Evolutionary conservation across 371 early-diverging fungal species (phyloP).

Genomic region (Thermomucor indicae-seudaticae): DNA sequence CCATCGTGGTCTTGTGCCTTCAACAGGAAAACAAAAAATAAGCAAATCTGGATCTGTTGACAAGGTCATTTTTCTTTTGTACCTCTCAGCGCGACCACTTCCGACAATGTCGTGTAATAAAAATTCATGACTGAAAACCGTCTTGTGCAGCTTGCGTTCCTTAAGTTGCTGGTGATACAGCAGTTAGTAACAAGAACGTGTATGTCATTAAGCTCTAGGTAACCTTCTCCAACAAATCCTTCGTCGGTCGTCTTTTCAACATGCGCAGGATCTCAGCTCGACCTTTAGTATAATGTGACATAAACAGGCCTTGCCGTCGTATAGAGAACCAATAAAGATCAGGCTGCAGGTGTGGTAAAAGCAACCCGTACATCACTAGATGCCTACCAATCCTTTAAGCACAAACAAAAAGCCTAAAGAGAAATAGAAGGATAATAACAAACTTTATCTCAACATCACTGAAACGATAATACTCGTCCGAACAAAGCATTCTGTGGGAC

Average conservation of each 20-base stretch:
- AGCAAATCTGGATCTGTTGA: neutral
- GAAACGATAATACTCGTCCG: conserved; percentile 5
- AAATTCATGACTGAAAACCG: conserved; percentile 18
- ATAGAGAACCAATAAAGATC: conserved; percentile 22
- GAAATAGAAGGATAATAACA: neutral
- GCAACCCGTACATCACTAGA: conserved; percentile 11
- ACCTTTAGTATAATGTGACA: conserved; percentile 17
- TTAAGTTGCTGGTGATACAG: conserved; percentile 11
- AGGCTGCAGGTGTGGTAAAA: conserved; percentile 14
- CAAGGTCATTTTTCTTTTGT: neutral
- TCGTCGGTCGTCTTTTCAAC: conserved; percentile 20
- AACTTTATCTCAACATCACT: conserved; percentile 9
- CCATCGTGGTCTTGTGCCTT: conserved; percentile 28
- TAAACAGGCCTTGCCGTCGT: conserved; percentile 18
- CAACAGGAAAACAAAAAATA: neutral
- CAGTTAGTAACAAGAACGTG: neutral
- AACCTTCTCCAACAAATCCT: conserved; percentile 23
- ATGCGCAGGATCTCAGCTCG: conserved; percentile 19
- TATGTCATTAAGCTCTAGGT: neutral
- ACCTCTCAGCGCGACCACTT: conserved; percentile 24
- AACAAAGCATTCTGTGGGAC: neutral
- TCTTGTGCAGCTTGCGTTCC: conserved; percentile 10
- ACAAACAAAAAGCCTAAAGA: neutral
- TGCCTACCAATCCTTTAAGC: conserved; percentile 1
- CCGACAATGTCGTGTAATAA: conserved; percentile 23